Conservation (phyloP, 805 yeast species). For the Zygoascus biomembranicola region DNA sequence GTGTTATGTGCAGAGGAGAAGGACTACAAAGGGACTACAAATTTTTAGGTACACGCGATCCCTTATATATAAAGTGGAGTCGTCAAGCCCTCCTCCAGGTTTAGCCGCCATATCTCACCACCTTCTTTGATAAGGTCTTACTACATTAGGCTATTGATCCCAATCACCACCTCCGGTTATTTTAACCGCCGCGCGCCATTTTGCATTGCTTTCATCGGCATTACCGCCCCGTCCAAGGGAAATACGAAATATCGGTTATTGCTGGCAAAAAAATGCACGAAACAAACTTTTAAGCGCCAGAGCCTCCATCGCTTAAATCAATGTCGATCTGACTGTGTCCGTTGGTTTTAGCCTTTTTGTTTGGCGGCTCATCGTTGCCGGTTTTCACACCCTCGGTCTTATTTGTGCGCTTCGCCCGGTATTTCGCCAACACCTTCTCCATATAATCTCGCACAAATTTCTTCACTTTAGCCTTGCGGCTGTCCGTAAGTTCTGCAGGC, state of each 20-base stretch:
- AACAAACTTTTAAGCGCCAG: no score
- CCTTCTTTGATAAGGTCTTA: neutral
- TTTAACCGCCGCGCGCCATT: neutral
- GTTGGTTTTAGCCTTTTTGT: neutral
- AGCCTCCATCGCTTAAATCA: neutral
- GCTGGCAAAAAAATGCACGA: neutral
- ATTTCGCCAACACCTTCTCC: slow-evolving; percentile 13
- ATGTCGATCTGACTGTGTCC: neutral
- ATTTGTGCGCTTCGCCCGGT: slow-evolving; percentile 5
- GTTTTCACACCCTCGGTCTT: slow-evolving; percentile 2
- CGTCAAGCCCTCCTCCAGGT: neutral
- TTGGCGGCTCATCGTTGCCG: slow-evolving; percentile 3
- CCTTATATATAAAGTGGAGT: neutral
- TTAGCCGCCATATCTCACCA: neutral
- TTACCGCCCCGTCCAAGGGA: neutral
- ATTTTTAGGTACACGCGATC: neutral
- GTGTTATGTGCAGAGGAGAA: neutral
- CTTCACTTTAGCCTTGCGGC: slow-evolving; percentile 62
- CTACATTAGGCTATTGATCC: neutral
- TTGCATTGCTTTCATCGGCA: neutral
- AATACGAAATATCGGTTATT: neutral
- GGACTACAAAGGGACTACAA: no score
- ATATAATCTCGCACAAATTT: slow-evolving; percentile 39
- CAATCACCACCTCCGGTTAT: neutral
- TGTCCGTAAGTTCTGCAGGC: slow-evolving; percentile 51